Evolutionary conservation across 768 basidiomycete genomes (phyloP), one percentile per base, ranked within the genome.

Genomic region (Lentinus brumalis): DNA sequence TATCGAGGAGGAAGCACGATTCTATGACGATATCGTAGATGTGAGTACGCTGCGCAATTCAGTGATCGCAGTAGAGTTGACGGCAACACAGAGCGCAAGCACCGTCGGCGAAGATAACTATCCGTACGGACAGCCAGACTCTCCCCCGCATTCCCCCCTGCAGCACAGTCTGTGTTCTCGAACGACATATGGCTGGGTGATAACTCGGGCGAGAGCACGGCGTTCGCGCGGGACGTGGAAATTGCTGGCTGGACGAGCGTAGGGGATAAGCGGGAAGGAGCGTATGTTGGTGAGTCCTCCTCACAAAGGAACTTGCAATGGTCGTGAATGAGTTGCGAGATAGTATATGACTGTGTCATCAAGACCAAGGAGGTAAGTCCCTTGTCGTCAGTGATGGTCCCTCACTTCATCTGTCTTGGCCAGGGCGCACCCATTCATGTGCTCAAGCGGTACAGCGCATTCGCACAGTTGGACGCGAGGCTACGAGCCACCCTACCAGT

Each of bases 221-320:
- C 81, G 1, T 91, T 91, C 66, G 83, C 89, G 4, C 80, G 83
- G 53, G 83, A 85, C 68, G 88, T 91, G 4, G 77, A 77, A 51
- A 86, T 91, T 18, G 77, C 76, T 10, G 89, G 88, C 0, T 91
- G 89, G 89, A 86, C 84, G 16, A 85, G 79, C 62, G 89, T 91
- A 7, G 88, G 88, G 0, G 89, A 89, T 65, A 79, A 78, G 42
- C 77, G 78, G 0, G 82, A 83, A n/a, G 80, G 82, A 0, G 88
- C 86, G 0, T 91, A 90, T 67, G 76, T 89, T 53, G 86, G 86
- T 88, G 56, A 56, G 81, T 72, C 8, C 16, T 21, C 5, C 11
- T 51, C 16, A 60, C 39, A 8, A 50, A 26, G 35, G 35, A 1
- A 3, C 6, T 18, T 18, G 45, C 3, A 1, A 2, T 1, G 16